A percentile compares a stretch with the other conserved stretches of the same genome.
phyloP scores from a whole-genome alignment of 2,329 filamentous ascomycete genomes.

The Aspergillus tanneri region DNA sequence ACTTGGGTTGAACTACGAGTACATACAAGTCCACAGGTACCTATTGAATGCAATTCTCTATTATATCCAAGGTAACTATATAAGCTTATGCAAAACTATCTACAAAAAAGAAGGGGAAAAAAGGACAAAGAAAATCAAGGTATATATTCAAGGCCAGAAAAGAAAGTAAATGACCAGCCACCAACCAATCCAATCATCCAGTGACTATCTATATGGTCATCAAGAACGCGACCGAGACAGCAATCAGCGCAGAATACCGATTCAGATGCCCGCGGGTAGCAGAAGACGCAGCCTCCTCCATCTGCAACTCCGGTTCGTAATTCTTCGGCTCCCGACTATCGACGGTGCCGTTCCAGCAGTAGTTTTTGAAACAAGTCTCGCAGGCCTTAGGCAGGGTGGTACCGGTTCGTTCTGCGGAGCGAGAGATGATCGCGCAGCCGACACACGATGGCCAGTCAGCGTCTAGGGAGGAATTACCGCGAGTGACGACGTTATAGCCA shows the following conservation, averaged over 20 bases:
- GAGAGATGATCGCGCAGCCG: conserved; percentile 78
- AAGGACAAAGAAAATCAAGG: no score
- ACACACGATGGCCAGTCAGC: conserved; percentile 77
- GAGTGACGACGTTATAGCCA: conserved; percentile 77
- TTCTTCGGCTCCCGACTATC: conserved; percentile 29
- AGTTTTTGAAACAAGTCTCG: conserved; percentile 69
- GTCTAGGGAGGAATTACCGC: conserved; percentile 76
- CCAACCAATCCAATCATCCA: neutral
- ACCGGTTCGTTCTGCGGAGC: conserved; percentile 70
- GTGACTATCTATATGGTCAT: conserved; percentile 5
- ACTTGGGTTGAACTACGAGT: no score
- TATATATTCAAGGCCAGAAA: neutral
- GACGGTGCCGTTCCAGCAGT: conserved; percentile 90
- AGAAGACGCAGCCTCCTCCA: conserved; percentile 1
- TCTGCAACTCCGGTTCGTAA: conserved; percentile 13
- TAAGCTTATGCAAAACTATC: no score
- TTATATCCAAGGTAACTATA: no score
- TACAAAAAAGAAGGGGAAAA: neutral
- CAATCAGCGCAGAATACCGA: conserved; percentile 4
- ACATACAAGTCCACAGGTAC: no score
- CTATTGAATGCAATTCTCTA: no score
- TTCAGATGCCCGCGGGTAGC: conserved; percentile 4
- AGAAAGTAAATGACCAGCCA: neutral
- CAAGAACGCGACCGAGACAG: conserved; percentile 3
- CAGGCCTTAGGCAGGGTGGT: conserved; percentile 71